phyloP scores from a whole-genome alignment of 768 basidiomycete genomes.

The Russula emetica region DNA sequence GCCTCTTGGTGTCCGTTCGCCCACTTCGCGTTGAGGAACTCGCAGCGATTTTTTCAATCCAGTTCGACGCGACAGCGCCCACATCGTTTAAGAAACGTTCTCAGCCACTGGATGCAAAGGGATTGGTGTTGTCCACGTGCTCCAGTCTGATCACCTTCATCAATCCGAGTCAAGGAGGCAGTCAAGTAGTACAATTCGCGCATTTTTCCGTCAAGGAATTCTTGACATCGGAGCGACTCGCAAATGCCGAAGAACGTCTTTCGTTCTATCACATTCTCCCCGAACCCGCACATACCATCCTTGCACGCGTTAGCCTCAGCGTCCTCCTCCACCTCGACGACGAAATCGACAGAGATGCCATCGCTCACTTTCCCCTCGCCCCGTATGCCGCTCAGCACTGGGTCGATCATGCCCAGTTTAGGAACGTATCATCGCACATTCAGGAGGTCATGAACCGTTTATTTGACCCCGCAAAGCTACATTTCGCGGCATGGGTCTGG shows the following conservation, averaged over 20 bases:
- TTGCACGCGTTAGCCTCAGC: neutral
- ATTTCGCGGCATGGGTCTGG: neutral
- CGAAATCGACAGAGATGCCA: neutral
- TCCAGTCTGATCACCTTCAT: neutral
- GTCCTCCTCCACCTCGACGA: neutral
- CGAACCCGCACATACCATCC: neutral
- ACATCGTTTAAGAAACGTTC: neutral
- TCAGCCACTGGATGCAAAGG: neutral
- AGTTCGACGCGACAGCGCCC: neutral
- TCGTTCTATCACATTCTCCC: conserved; percentile 10
- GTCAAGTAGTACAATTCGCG: neutral
- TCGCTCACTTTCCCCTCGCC: neutral
- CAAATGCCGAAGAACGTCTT: neutral
- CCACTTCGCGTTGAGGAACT: neutral
- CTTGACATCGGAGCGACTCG: conserved; percentile 11
- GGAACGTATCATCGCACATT: neutral
- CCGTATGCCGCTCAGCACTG: neutral
- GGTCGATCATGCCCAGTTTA: neutral
- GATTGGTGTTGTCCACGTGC: neutral
- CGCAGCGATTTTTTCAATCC: neutral
- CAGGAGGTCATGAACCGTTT: neutral
- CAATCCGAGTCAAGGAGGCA: neutral
- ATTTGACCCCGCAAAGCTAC: neutral
- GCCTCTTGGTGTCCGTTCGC: neutral
- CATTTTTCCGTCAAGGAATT: neutral